Evolutionary conservation across 768 basidiomycete genomes (phyloP), one percentile per base, ranked within the genome.

Genomic region (Trametopsis cervina): DNA sequence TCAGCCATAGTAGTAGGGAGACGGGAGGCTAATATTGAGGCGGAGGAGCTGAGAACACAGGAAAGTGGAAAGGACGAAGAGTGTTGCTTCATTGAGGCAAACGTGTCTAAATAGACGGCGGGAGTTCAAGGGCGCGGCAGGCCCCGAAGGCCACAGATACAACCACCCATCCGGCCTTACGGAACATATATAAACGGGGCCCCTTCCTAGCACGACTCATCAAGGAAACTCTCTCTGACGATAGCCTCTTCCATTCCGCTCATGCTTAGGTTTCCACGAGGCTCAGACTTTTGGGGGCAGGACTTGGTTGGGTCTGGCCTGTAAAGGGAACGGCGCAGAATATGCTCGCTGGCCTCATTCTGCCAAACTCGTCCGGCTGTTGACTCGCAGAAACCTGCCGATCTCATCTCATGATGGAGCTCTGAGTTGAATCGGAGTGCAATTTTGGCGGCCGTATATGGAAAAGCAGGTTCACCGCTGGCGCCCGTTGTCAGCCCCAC

Each of bases 51-150:
- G 36, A 22, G 33, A 38, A 27, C 13, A 42, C 38, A 23, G 40
- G 46, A 27, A 35, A 40, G 38, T 35, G 27, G 35, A 40, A 40
- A 20, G 24, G 37, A 35, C 15, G 41, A n/a, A 41, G 42, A 40
- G 11, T 20, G 11, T n/a, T 46, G 27, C 22, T 21, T 41, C 42
- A 25, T 35, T 25, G 46, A 46, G 17, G 23, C 51, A 42, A 53
- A 53, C 51, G 51, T 53, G 51, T 49, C 51, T 53, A 53, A 53
- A 53, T 53, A 53, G 42, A 51, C 20, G 38, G 23, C 43, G 50
- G 50, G 50, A 51, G 44, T 20, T 38, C 40, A 51, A 29, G 40
- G 50, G 44, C 26, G n/a, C 50, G 50, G 50, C 43, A 51, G 43
- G 41, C 24, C 35, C 50, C 50, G 50, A 46, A 27, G 29, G 44